Conservation (phyloP, 75 land plant genomes). For the Isoetes taiwanensis region DNA sequence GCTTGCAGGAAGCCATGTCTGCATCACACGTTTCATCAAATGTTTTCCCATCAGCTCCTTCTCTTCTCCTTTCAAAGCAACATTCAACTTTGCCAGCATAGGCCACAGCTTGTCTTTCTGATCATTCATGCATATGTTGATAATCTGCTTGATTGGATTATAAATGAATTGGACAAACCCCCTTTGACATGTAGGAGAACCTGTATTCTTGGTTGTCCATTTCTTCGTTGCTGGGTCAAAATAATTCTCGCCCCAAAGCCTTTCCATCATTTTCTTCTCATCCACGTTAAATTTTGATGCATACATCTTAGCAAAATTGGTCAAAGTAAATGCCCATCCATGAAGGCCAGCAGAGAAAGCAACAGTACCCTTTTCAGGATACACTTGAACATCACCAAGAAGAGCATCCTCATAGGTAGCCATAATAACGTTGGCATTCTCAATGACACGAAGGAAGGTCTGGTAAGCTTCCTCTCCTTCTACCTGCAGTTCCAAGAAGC, state of each 20-base stretch:
- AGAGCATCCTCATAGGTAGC: conserved; percentile 20
- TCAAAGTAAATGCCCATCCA: conserved; percentile 27
- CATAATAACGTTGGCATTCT: conserved; percentile 21
- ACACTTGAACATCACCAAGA: conserved; percentile 23
- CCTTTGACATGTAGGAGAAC: conserved; percentile 15
- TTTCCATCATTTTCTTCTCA: conserved; percentile 27
- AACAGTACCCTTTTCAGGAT: conserved; percentile 20
- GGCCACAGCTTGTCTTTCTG: conserved; percentile 18
- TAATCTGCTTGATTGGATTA: conserved; percentile 26
- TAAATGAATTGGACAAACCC: conserved; percentile 25
- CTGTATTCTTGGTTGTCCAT: conserved; percentile 23
- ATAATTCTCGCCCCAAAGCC: conserved; percentile 25
- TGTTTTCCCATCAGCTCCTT: conserved; percentile 13
- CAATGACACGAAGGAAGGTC: conserved; percentile 22
- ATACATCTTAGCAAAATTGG: conserved; percentile 23
- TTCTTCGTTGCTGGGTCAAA: conserved; percentile 20
- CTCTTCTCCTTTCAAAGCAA: conserved; percentile 14
- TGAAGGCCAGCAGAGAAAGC: conserved; percentile 26
- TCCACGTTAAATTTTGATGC: conserved; percentile 19
- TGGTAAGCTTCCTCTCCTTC: conserved; percentile 29
- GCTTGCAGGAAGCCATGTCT: conserved; percentile 27
- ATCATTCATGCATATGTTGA: conserved; percentile 13
- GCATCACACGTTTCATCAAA: conserved; percentile 27
- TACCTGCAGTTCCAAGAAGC: conserved; percentile 20
- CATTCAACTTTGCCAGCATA: conserved; percentile 10